These are phyloP conservation scores for Emmonsia crescens DNA, from an alignment of 2,329 filamentous ascomycete species.

Conservation along the genomic window DNA sequence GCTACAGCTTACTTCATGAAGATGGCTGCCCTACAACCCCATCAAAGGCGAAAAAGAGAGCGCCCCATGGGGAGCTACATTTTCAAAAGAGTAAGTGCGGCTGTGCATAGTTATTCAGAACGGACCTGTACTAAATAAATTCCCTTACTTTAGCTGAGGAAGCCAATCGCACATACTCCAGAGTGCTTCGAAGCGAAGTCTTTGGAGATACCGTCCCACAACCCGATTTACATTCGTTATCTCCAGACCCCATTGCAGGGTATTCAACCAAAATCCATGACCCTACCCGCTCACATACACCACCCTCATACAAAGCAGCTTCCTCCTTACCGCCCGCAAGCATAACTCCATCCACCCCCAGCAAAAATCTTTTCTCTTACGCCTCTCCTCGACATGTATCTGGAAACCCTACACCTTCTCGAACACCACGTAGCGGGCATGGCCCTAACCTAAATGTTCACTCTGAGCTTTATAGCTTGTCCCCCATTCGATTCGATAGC, in stretches of 20 bases:
- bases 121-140: constrained; percentile 6
- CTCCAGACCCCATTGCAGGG: constrained; percentile 42
- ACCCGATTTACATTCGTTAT: constrained; percentile 52
- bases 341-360: constrained; percentile 84
- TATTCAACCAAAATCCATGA: constrained; percentile 46
- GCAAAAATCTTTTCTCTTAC: constrained; percentile 95
- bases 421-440: constrained; percentile 79
- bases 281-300: constrained; percentile 66
- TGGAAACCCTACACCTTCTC: constrained; percentile 77
- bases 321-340: constrained; percentile 57
- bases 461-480: constrained; percentile 90
- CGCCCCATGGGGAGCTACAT: constrained; percentile 79
- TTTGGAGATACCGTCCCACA: constrained; percentile 88
- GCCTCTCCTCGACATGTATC: constrained; percentile 63
- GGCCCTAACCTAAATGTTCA: constrained; percentile 79
- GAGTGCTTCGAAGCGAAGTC: constrained; percentile 75
- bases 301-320: constrained; percentile 54
- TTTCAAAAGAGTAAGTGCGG: constrained; percentile 74
- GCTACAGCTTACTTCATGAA: constrained; percentile 83
- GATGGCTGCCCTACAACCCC: constrained; percentile 88
- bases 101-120: neutral
- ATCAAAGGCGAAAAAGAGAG: constrained; percentile 71
- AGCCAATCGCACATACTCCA: constrained; percentile 87
- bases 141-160: constrained; percentile 57
- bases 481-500: constrained; percentile 83